These are phyloP conservation scores for Fusarium odoratissimum DNA, from an alignment of 2,329 filamentous ascomycete species.

Conservation along the genomic window DNA sequence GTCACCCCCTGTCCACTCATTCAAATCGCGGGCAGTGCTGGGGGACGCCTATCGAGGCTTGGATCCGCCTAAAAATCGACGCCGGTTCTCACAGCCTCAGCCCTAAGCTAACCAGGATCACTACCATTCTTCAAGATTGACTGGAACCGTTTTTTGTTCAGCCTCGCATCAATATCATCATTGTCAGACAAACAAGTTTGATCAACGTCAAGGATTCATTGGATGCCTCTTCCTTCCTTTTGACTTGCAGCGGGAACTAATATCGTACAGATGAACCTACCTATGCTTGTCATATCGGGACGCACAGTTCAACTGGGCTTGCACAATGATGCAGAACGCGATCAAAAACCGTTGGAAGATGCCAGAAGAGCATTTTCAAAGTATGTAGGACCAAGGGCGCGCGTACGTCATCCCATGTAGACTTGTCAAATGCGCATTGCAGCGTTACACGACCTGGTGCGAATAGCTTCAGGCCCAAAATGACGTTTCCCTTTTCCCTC, in stretches of 20 bases:
- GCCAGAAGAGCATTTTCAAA: conserved; percentile 3
- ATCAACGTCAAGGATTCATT: conserved; percentile 36
- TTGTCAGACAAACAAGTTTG: neutral
- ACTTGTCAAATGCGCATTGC: neutral
- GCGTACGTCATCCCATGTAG: conserved; percentile 6
- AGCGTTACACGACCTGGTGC: neutral
- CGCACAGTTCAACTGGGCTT: conserved; percentile 8
- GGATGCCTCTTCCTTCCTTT: conserved; percentile 42
- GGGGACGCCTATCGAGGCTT: conserved; percentile 39
- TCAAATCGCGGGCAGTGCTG: conserved; percentile 28
- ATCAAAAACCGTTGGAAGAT: neutral
- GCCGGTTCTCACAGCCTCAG: conserved; percentile 39
- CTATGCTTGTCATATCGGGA: conserved; percentile 24
- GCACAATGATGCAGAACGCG: neutral
- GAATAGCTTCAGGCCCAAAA: conserved; percentile 23
- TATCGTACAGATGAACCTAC: conserved; percentile 16
- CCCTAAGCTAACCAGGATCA: conserved; percentile 12
- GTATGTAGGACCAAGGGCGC: conserved; percentile 22
- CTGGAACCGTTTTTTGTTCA: conserved; percentile 14
- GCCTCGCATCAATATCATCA: conserved; percentile 35
- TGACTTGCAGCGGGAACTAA: conserved; percentile 42
- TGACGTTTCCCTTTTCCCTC: neutral
- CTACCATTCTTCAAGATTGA: neutral
- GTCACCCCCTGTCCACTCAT: conserved; percentile 3
- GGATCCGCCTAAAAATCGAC: conserved; percentile 11